A percentile compares a stretch with the other conserved stretches of the same genome.
Conservation (phyloP, 176 grass and related monocot species). For the Ampelocalamus luodianensis region DNA sequence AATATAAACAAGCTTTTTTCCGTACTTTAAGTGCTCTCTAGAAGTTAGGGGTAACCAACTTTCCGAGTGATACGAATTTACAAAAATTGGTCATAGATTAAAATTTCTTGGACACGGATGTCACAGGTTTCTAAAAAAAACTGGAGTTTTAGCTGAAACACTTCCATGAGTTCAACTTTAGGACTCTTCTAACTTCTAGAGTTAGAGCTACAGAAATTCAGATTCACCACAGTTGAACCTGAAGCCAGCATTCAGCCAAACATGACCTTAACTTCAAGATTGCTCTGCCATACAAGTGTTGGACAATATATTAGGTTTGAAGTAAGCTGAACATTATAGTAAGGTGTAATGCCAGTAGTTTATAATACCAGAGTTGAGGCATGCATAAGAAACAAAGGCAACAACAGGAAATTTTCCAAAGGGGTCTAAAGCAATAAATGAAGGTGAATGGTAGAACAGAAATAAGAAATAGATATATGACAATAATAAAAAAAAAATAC, state of each 20-base stretch:
- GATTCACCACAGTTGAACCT: background rate
- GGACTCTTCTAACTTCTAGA: background rate
- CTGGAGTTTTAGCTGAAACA: background rate
- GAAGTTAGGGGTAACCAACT: background rate
- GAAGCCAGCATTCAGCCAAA: background rate
- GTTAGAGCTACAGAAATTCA: background rate
- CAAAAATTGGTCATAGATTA: background rate
- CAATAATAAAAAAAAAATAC: conserved; percentile 48
- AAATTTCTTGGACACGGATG: background rate
- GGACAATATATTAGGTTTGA: background rate
- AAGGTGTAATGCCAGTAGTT: background rate
- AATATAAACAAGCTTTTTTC: background rate
- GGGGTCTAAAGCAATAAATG: background rate
- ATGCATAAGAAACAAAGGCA: conserved; percentile 27
- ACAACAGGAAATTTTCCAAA: background rate
- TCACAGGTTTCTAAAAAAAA: background rate
- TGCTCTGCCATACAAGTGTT: background rate
- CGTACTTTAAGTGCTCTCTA: background rate
- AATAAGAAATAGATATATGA: conserved; percentile 18
- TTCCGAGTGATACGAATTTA: background rate
- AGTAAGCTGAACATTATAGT: conserved; percentile 1
- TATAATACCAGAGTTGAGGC: background rate
- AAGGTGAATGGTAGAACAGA: background rate
- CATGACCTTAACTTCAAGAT: background rate
- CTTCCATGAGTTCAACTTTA: background rate